Evolutionary conservation across 345 rosid genomes (phyloP).

Genomic region (Durio zibethinus): DNA sequence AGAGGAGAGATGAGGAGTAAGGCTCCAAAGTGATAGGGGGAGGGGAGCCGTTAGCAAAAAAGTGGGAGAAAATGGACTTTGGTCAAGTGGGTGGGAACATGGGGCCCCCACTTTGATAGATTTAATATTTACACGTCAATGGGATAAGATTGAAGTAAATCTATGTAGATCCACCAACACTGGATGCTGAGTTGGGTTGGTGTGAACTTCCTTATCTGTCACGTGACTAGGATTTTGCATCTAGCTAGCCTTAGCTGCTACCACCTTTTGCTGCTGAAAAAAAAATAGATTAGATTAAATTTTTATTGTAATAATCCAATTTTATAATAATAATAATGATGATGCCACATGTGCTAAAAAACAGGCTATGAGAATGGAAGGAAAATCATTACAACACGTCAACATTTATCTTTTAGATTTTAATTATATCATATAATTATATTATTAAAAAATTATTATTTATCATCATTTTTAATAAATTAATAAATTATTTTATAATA

Average conservation of each 20-base stretch:
- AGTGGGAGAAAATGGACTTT: background rate
- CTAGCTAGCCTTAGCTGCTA: background rate
- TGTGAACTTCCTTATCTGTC: background rate
- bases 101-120: background rate
- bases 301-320: background rate
- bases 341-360: background rate
- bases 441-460: too few species aligned
- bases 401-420: too few species aligned
- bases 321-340: background rate
- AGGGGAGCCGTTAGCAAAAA: background rate
- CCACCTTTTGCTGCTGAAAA: too few species aligned
- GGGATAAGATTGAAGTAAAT: slow-evolving; percentile 18
- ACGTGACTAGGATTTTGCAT: slow-evolving; percentile 8
- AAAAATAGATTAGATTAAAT: background rate
- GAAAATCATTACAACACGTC: too few species aligned
- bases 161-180: slow-evolving; percentile 10
- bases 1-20: background rate
- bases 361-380: too few species aligned
- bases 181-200: background rate
- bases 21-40: background rate
- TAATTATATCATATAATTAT: too few species aligned
- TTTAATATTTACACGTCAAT: slow-evolving; percentile 25
- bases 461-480: too few species aligned
- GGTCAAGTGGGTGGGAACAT: slow-evolving; percentile 21
- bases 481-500: too few species aligned